Base-by-base conservation (phyloP, 441 rosid species). In the Erodium texanum region DNA sequence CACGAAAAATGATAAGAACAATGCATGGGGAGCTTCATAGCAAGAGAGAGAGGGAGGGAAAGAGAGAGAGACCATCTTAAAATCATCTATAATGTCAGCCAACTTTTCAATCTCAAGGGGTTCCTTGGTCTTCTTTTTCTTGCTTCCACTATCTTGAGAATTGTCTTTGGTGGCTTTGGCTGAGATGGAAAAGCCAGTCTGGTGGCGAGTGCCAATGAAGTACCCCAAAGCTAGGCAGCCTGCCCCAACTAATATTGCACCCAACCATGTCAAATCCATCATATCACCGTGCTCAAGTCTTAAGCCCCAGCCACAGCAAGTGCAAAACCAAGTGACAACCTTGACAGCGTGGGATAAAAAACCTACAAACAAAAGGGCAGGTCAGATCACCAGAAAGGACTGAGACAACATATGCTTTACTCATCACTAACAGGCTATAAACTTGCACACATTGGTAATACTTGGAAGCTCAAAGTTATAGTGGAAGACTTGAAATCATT, bases 211-310 rank as follows among this genome's bases (percentile, higher is more conserved):
- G 43, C 96, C 96, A 36, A 87, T 81, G 80, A 82, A 91, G 78
- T 81, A 89, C 65, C 98, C 98, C 71, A 93, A 76, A 19, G 89
- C 95, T 72, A 88, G 81, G 76, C 90, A 86, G 64, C 94, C 82
- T 14, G 93, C 95, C 70, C 96, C 97, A 65, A 90, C 79, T 73
- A 93, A 73, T 32, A 93, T 80, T 74, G 92, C 83, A 74, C 93
- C 80, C 66, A 93, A 77, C 96, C 94, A 93, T 43, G 88, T 75
- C 65, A 84, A 76, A 80, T 84, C 96, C 97, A 90, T 89, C 72
- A 50, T 29, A 48, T 48, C 56, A 12, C 54, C 15, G 18, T 3
- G 10, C 56, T 48, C 56, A 15, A 48, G 56, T 48, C 56, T 48
- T 7, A 12, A 15, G 18, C 56, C 56, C 19, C 16, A 15, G 18